Base-by-base conservation (phyloP, 179 eudicot species). In the Beta macrorhiza region DNA sequence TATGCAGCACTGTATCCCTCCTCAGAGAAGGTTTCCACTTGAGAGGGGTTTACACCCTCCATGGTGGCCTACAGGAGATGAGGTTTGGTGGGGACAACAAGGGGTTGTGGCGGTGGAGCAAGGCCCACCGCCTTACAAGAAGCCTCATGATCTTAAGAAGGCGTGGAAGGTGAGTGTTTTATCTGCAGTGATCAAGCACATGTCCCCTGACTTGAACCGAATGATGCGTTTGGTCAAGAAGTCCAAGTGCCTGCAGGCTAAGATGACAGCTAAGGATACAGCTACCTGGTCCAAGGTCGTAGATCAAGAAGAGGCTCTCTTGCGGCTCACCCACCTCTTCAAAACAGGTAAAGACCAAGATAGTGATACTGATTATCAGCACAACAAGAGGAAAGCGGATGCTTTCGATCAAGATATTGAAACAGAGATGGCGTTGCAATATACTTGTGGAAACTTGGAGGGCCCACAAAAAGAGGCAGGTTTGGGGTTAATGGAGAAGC, bases 91-190 rank as follows among this genome's bases (percentile, higher is more conserved):
- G 92, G 91, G 92, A 10, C 88, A 89, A 57, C 90, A 91, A 79
- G 93, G 90, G 37, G 57, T 6, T 5, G 5, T 78, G n/a, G 78
- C 89, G 5, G 82, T 74, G 14, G 89, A 87, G 61, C 93, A 87
- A 58, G 93, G 92, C 9, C 74, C 86, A 7, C 92, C 93, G 3
- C 92, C 92, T 13, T 88, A 91, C 61, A 79, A 78, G 81, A 90
- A 90, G 82, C 95, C 95, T 0, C 95, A 88, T 51, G 92, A 90
- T 62, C 82, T 90, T 12, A 89, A 89, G 81, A 91, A 90, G 85
- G 90, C 88, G 16, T 91, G 92, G 91, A 90, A 91, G 83, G 89
- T 91, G 19, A 86, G 86, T 53, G 86, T 90, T 37, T 78, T 90
- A 81, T 84, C 90, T 25, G 90, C 84, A 7, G 78, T 91, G 14